Evolutionary conservation across 108 stramenopile genomes (phyloP).

Genomic region (Heterococcus sp.): DNA sequence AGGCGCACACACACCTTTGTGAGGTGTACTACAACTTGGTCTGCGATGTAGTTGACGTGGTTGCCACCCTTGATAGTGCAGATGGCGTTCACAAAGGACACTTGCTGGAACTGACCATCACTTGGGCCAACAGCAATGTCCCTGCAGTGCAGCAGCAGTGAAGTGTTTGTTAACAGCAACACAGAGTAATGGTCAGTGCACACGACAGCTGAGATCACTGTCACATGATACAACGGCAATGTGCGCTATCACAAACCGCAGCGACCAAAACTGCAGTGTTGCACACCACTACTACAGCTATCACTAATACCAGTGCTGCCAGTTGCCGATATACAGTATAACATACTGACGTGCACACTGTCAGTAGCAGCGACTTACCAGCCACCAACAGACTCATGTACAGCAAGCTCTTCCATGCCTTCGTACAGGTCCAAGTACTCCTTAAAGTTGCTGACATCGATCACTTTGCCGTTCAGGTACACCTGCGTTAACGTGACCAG

Average conservation of each 20-base stretch:
- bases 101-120: slow-evolving; percentile 82
- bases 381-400: slow-evolving; percentile 77
- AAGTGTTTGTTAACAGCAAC: background rate
- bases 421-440: slow-evolving; percentile 86
- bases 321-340: slow-evolving; percentile 74
- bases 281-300: background rate
- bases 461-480: slow-evolving; percentile 77
- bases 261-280: background rate
- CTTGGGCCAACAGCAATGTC: slow-evolving; percentile 62
- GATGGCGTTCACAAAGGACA: slow-evolving; percentile 97
- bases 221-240: no score
- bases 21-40: slow-evolving; percentile 66
- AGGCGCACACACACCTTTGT: background rate
- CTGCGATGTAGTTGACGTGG: slow-evolving; percentile 84
- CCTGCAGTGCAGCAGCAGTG: background rate
- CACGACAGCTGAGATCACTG: background rate
- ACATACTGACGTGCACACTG: slow-evolving; percentile 49
- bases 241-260: no score
- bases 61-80: slow-evolving; percentile 90
- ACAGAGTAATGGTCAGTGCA: background rate
- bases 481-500: slow-evolving; percentile 67
- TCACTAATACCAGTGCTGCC: slow-evolving; percentile 9
- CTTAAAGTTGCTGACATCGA: slow-evolving; percentile 70
- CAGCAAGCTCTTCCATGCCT: slow-evolving; percentile 70
- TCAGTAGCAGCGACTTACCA: slow-evolving; percentile 24